phyloP scores from a whole-genome alignment of 176 grass and related monocot species.

The Juncus effusus region DNA sequence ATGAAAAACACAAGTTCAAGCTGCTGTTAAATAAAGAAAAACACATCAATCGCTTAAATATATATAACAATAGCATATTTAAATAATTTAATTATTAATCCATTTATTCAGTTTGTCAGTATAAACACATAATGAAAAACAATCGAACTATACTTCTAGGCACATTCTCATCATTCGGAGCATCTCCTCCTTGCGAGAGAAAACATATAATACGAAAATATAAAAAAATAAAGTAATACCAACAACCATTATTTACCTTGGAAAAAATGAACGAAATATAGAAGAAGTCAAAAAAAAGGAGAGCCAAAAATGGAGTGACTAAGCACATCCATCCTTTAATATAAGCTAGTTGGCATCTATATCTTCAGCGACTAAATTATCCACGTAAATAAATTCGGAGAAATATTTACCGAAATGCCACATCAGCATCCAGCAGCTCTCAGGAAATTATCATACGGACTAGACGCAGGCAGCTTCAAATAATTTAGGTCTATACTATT shows the following conservation, averaged over 20 bases:
- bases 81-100: too few species aligned
- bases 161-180: slow-evolving; percentile 5
- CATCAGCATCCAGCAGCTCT: slow-evolving; percentile 73
- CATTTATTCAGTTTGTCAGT: too few species aligned
- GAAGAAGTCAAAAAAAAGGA: too few species aligned
- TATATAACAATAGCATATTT: too few species aligned
- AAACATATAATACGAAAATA: neutral
- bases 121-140: too few species aligned
- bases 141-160: neutral
- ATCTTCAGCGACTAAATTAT: neutral
- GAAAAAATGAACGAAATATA: too few species aligned
- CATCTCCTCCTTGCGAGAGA: slow-evolving; percentile 18
- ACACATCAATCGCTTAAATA: too few species aligned
- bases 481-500: slow-evolving; percentile 22
- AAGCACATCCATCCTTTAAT: slow-evolving; percentile 15
- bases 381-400: slow-evolving; percentile 2
- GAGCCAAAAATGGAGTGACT: neutral
- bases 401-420: slow-evolving; percentile 12
- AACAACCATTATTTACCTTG: neutral
- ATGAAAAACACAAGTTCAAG: too few species aligned
- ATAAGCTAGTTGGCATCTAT: slow-evolving; percentile 6
- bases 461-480: slow-evolving; percentile 74
- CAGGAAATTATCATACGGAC: slow-evolving; percentile 81
- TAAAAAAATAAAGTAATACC: neutral
- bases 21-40: too few species aligned